Evolutionary conservation across 2,329 filamentous ascomycete genomes (phyloP).

Genomic region (Penicillium sp.): DNA sequence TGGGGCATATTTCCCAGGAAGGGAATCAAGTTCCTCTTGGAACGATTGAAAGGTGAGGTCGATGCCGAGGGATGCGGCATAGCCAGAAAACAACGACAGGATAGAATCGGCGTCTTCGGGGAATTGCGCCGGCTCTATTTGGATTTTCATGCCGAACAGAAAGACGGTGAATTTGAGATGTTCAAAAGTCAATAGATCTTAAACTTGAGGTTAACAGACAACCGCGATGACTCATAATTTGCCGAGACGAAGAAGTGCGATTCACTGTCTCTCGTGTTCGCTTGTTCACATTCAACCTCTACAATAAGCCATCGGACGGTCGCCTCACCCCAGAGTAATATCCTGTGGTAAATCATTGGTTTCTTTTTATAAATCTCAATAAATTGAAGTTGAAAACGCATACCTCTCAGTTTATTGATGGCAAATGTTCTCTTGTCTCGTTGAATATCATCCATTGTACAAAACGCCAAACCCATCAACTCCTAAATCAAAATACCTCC

Average conservation of each 20-base stretch:
- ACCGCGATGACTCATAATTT: not conserved
- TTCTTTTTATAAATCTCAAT: not conserved
- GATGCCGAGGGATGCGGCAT: constrained; percentile 49
- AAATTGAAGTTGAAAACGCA: not conserved
- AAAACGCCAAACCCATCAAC: not conserved
- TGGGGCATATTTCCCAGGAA: constrained; percentile 57
- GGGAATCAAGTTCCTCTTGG: constrained; percentile 50
- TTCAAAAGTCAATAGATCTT: not conserved
- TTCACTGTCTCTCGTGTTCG: not conserved
- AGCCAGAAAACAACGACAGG: constrained; percentile 45
- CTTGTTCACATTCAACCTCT: not conserved
- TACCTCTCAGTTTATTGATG: not conserved
- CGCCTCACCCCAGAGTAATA: not conserved
- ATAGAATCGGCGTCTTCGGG: constrained; percentile 46
- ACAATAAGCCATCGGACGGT: not conserved
- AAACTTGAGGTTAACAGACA: not conserved
- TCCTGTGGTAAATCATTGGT: not conserved
- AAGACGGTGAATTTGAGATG: not conserved
- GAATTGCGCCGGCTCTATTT: constrained; percentile 41
- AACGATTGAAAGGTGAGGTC: constrained; percentile 61
- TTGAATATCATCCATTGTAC: not conserved
- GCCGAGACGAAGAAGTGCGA: not conserved
- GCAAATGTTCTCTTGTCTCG: not conserved
- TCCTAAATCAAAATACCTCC: not conserved
- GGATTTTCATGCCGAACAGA: constrained; percentile 16